phyloP scores from a whole-genome alignment of 257 asterid genomes.

The Lavandula angustifolia region DNA sequence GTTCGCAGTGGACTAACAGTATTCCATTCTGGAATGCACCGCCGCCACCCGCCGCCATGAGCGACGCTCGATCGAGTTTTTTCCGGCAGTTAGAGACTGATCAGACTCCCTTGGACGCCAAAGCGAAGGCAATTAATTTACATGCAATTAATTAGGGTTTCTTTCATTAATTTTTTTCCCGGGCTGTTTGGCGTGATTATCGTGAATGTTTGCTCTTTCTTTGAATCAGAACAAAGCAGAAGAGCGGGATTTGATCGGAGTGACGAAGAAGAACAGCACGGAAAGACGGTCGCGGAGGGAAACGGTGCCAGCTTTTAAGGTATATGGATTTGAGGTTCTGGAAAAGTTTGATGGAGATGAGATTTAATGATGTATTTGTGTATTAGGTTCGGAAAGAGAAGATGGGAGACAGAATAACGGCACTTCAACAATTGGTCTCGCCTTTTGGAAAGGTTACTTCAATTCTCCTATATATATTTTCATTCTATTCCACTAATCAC shows the following conservation, averaged over 20 bases:
- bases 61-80: constrained; percentile 51
- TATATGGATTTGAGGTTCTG: constrained; percentile 19
- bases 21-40: constrained; percentile 80
- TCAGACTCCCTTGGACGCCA: constrained; percentile 52
- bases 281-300: constrained; percentile 70
- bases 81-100: constrained; percentile 48
- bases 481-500: background rate
- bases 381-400: constrained; percentile 87
- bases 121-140: constrained; percentile 25
- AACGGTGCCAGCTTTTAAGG: constrained; percentile 81
- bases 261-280: constrained; percentile 42
- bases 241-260: constrained; percentile 35
- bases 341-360: constrained; percentile 18
- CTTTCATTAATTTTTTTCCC: no score
- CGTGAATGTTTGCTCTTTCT: no score
- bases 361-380: constrained; percentile 19
- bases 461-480: no score
- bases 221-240: constrained; percentile 39
- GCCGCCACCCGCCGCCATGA: constrained; percentile 36
- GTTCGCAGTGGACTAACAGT: constrained; percentile 67
- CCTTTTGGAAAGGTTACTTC: constrained; percentile 89
- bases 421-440: constrained; percentile 90
- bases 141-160: no score
- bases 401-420: constrained; percentile 98
- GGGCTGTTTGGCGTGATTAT: no score